phyloP scores from a whole-genome alignment of 1,284 basidiomycete species.

The Ustilago bromivora region DNA sequence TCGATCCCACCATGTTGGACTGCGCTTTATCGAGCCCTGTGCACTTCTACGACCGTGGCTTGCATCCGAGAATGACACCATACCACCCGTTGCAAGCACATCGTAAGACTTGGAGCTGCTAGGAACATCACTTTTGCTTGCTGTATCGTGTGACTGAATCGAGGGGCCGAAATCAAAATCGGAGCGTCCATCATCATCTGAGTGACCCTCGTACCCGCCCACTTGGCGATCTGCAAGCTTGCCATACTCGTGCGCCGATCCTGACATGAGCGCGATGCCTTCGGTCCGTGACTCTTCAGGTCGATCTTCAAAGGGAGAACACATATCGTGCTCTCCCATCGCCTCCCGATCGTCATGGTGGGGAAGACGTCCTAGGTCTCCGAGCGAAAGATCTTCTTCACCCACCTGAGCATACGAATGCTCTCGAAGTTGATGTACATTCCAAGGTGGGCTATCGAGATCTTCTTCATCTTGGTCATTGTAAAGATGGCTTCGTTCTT shows the following conservation, averaged over 20 bases:
- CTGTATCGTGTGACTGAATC: constrained; percentile 42
- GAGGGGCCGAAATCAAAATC: constrained; percentile 38
- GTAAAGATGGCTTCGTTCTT: constrained; percentile 5
- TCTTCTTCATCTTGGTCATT: constrained; percentile 40
- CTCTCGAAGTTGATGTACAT: constrained; percentile 27
- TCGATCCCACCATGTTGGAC: constrained; percentile 63
- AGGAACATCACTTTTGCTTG: constrained; percentile 33
- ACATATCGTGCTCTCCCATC: constrained; percentile 30
- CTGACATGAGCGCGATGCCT: constrained; percentile 1
- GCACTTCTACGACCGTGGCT: constrained; percentile 18
- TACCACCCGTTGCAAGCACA: constrained; percentile 19
- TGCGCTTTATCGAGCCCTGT: constrained; percentile 43
- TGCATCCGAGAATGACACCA: constrained; percentile 54
- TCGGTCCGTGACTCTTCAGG: constrained; percentile 11
- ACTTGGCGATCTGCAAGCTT: constrained; percentile 26
- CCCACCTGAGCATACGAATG: constrained; percentile 36
- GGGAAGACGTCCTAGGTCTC: constrained; percentile 31
- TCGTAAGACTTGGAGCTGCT: constrained; percentile 38
- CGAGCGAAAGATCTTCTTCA: constrained; percentile 36
- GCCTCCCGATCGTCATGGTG: constrained; percentile 19
- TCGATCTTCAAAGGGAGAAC: constrained; percentile 59
- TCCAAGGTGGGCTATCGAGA: constrained; percentile 19
- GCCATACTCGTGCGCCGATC: constrained; percentile 22
- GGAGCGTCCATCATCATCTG: constrained; percentile 22
- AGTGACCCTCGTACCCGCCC: constrained; percentile 25